Percentiles rank a stretch among this genome's conserved stretches.
Evolutionary conservation across 163 green algal genomes (phyloP).

Genomic region (Chlorella variabilis): DNA sequence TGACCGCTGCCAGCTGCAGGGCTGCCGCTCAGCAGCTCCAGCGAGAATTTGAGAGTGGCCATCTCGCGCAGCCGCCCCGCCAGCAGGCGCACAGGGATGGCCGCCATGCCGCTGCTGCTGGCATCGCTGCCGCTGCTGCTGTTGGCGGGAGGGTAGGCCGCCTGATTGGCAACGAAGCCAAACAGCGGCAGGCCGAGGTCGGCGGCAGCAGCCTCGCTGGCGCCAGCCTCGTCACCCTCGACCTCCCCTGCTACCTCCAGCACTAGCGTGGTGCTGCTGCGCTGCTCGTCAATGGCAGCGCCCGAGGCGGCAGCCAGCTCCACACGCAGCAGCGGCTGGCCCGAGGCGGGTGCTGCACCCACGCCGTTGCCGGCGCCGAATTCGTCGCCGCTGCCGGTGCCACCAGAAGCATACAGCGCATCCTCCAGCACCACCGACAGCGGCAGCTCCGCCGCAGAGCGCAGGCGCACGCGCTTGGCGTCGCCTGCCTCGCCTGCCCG

Average conservation of each 20-base stretch:
- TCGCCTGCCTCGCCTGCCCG: background rate
- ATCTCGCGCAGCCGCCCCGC: conserved; percentile 18
- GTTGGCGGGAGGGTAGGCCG: conserved; percentile 29
- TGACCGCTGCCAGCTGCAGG: background rate
- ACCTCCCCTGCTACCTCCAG: background rate
- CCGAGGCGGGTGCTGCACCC: background rate
- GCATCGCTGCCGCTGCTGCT: background rate
- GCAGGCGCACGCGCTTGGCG: conserved; percentile 14
- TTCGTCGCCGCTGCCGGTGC: background rate
- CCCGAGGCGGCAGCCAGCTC: background rate
- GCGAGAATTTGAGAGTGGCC: conserved; percentile 20
- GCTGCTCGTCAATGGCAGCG: conserved; percentile 7
- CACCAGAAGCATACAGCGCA: background rate
- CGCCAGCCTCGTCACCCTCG: background rate
- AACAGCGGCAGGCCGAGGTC: conserved; percentile 25
- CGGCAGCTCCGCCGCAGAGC: conserved; percentile 12
- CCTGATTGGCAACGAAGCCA: conserved; percentile 38
- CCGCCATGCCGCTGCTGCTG: conserved; percentile 7
- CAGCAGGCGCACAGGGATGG: conserved; percentile 19
- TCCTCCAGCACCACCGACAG: background rate
- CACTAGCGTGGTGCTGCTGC: conserved; percentile 5
- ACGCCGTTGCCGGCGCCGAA: background rate
- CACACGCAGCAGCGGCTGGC: conserved; percentile 14
- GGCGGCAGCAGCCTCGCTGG: no score
- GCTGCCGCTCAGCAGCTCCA: conserved; percentile 9